Percentiles rank a stretch among this genome's conserved stretches.
Evolutionary conservation across 352 stramenopile genomes (phyloP).

Genomic region (Phytophthora sp.): DNA sequence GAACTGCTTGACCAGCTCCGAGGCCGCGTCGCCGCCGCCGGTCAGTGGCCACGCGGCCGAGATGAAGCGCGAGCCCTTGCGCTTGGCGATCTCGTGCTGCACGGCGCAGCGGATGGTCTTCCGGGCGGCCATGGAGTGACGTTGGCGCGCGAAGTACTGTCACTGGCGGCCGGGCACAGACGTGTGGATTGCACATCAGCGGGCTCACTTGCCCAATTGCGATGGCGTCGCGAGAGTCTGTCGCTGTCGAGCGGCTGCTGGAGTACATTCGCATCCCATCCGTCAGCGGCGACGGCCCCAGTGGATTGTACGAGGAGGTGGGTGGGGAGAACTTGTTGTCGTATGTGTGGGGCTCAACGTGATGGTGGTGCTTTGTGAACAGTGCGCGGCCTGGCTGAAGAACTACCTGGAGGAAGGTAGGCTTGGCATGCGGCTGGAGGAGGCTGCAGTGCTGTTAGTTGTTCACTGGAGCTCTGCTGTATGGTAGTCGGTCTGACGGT

Average conservation of each 20-base stretch:
- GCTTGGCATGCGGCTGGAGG: no score
- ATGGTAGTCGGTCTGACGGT: slow-evolving; percentile 48
- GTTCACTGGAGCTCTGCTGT: not conserved
- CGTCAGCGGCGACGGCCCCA: slow-evolving; percentile 74
- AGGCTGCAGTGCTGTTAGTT: not conserved
- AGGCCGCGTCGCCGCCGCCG: slow-evolving; percentile 26
- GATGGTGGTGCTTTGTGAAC: no score
- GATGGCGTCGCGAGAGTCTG: slow-evolving; percentile 11
- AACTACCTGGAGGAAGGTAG: slow-evolving; percentile 59
- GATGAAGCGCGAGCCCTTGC: slow-evolving; percentile 86
- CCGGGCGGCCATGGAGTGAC: slow-evolving; percentile 25
- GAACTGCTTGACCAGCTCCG: slow-evolving; percentile 49
- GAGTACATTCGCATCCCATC: slow-evolving; percentile 81
- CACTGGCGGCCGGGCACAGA: not conserved
- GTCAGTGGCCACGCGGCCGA: slow-evolving; percentile 60
- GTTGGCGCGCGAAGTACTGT: slow-evolving; percentile 14
- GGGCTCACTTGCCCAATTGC: not conserved
- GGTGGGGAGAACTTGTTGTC: not conserved
- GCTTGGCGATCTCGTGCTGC: slow-evolving; percentile 81
- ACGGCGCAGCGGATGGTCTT: slow-evolving; percentile 58
- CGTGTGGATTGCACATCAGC: slow-evolving; percentile 6
- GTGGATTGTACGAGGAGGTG: slow-evolving; percentile 67
- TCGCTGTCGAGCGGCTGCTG: slow-evolving; percentile 60
- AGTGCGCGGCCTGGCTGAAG: slow-evolving; percentile 72
- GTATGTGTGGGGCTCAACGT: not conserved